phyloP scores from a whole-genome alignment of 495 filamentous ascomycete genomes.

The Poronia punctata region DNA sequence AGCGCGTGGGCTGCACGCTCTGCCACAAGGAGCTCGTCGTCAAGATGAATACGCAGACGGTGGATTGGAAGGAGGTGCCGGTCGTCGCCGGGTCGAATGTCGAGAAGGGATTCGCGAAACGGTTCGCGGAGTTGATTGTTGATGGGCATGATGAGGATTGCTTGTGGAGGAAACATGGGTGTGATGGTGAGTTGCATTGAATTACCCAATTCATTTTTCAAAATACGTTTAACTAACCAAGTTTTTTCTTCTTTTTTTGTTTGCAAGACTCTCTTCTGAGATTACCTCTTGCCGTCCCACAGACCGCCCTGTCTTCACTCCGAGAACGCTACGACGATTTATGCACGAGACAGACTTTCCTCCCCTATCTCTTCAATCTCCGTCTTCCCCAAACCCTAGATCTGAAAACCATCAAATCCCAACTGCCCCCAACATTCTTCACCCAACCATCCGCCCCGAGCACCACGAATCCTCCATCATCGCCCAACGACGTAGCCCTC shows the following conservation, averaged over 20 bases:
- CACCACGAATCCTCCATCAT: conserved; percentile 11
- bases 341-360: conserved; percentile 35
- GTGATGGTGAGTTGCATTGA: conserved; percentile 75
- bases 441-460: conserved; percentile 30
- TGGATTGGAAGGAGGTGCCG: conserved; percentile 55
- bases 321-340: conserved; percentile 55
- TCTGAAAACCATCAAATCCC: conserved; percentile 41
- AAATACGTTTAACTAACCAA: no score
- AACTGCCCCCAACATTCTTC: conserved; percentile 42
- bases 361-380: conserved; percentile 48
- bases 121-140: conserved; percentile 63
- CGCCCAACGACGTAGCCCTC: conserved; percentile 60
- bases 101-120: conserved; percentile 66
- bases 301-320: conserved; percentile 47
- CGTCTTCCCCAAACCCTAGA: conserved; percentile 38
- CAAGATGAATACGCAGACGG: conserved; percentile 62
- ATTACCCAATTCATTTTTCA: no score
- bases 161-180: conserved; percentile 77
- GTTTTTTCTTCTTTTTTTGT: neutral
- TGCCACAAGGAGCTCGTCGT: conserved; percentile 79
- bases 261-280: conserved; percentile 42
- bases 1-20: conserved; percentile 75
- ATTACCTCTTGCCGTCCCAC: conserved; percentile 49
- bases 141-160: conserved; percentile 78
- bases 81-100: conserved; percentile 43